Conservation (phyloP, 2,329 filamentous ascomycete species). For the Bipolaris sorokiniana region DNA sequence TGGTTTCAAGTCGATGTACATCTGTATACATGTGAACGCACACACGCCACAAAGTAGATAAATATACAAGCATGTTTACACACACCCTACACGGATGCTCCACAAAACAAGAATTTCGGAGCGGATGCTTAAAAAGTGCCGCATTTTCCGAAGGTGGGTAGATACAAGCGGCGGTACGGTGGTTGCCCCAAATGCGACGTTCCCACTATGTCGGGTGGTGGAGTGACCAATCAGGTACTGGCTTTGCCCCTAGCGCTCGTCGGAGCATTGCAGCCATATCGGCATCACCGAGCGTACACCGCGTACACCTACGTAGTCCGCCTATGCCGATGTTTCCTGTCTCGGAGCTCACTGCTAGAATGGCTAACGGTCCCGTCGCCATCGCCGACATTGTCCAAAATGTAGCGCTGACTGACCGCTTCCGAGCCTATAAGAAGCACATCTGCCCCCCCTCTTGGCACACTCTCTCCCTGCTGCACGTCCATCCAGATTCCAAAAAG, state of each 20-base stretch:
- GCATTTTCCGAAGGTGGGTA: neutral
- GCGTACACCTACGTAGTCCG: neutral
- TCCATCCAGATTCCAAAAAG: neutral
- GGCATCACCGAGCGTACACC: slow-evolving; percentile 10
- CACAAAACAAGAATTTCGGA: neutral
- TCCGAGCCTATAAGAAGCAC: neutral
- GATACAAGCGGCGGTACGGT: neutral
- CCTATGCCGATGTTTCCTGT: neutral
- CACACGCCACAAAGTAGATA: too few relatives aligned
- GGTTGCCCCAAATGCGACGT: slow-evolving; percentile 7
- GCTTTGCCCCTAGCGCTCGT: neutral
- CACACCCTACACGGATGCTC: neutral
- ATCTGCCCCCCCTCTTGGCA: neutral
- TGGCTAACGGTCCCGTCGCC: slow-evolving; percentile 2
- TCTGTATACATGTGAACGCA: too few relatives aligned
- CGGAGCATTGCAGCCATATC: slow-evolving; percentile 4
- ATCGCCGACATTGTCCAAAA: neutral
- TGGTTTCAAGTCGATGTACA: too few relatives aligned
- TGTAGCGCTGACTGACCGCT: neutral
- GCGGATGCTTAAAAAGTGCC: neutral
- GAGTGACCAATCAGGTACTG: neutral
- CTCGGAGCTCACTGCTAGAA: slow-evolving; percentile 11
- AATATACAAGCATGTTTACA: neutral
- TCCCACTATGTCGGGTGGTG: neutral
- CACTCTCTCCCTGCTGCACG: neutral